Evolutionary conservation across 2,329 filamentous ascomycete genomes (phyloP), one percentile per base, ranked within the genome.

Genomic region (Fusarium poae): DNA sequence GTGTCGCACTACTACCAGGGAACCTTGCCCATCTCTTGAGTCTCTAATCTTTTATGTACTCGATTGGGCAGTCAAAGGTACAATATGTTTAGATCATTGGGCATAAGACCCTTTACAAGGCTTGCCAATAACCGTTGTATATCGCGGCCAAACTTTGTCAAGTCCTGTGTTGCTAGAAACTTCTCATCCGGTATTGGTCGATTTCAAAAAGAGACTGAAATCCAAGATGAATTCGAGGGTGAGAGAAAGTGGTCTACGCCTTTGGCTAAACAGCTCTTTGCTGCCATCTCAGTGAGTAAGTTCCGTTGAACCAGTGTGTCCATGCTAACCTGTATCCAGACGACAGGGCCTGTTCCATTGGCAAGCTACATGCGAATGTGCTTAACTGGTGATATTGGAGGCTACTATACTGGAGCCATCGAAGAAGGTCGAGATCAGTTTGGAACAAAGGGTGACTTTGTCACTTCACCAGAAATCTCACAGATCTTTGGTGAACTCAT

Each of bases 341-440:
- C 91, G 40, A 98, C 96, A 13, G 96, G 96, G 0, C 95, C 96
- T 6, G 89, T 98, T 29, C 93, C 96, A 1, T 87, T 99, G 64
- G 94, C 96, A 7, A 91, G 93, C 53, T 99, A 94, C 79, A 99
- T 99, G 96, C 94, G 96, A 77, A 97, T 98, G 90, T 97, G 95
- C 78, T 88, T 99, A 68, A 99, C 96, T 1, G 92, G 92, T 13
- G 92, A 96, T 65, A 82, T 93, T 39, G 94, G 93, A 61, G 96
- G 96, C 55, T 99, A 99, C 82, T 99, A 99, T 81, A 98, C 94
- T 1, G 88, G 91, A 7, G 88, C 89, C 25, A 85, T 90, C 43
- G 85, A 86, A 11, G 81, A 88, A 62, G 89, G 86, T 21, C 87
- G 90, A 46, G 94, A 97, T 76, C 94, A 95, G 68, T 99, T 99